Base-by-base conservation (phyloP, 2,329 filamentous ascomycete species). In the Arthroderma uncinatum region DNA sequence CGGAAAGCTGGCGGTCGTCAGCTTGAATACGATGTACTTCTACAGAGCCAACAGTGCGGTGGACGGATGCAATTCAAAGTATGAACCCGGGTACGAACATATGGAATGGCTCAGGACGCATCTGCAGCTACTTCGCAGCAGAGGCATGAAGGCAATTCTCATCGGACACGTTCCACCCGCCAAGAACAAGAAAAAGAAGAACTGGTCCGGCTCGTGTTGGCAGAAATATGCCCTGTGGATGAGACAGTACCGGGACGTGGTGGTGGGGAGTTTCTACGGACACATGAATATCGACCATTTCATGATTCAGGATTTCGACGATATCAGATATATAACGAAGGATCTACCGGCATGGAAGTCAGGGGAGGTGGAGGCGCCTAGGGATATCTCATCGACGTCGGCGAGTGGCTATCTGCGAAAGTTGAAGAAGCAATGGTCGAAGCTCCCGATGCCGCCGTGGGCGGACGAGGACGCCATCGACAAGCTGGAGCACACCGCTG, bases 261-360 rank as follows among this genome's bases (percentile, higher is more conserved):
- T 98, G 19, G 79, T 91, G 19, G 83, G 82, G 10, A 83, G 83
- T 25, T 67, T 95, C 4, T 98, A 87, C 67, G 93, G 92, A 1
- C 93, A 98, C 69, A 97, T 98, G 93, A 98, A 98, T 67, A 87
- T 96, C 62, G 93, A 98, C 65, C 93, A 98, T 70, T 98, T 98
- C 71, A 81, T 97, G 67, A 75, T 98, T 14, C 89, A 95, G 65
- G 92, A 97, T 68, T 88, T 84, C 58, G 78, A 86, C 40, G 81
- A 95, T 0, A 78, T 96, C 56, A 79, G 87, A 60, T 50, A 50
- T 33, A 50, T 30, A 28, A 30, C 16, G 3, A 78, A 89, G 52
- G 73, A 75, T 25, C 64, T 70, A 1, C 7, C 44, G 9, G 52
- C 54, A 37, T 21, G 36, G 5, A 53, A 37, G 9, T 12, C 28